These are phyloP conservation scores for Truncatella angustata DNA, from an alignment of 2,329 filamentous ascomycete species.

Conservation along the genomic window DNA sequence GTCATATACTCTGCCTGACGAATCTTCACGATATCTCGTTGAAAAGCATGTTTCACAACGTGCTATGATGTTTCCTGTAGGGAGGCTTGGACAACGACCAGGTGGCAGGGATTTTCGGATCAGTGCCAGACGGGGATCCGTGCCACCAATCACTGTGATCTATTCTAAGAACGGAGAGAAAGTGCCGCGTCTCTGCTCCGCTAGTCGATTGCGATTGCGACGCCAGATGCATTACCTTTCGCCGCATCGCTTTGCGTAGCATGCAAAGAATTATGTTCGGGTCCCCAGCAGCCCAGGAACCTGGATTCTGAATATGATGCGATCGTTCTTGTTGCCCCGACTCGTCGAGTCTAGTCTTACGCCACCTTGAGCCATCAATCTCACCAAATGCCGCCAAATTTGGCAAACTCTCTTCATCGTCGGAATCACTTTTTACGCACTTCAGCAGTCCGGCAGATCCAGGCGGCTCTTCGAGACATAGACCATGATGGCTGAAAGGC, in stretches of 20 bases:
- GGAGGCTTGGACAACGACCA: background rate
- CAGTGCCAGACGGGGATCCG: constrained; percentile 4
- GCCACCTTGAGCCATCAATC: background rate
- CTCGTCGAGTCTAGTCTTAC: too few relatives aligned
- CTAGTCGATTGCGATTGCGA: background rate
- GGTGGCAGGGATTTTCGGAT: too few relatives aligned
- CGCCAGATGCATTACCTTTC: background rate
- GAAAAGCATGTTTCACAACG: background rate
- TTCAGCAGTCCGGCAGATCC: too few relatives aligned
- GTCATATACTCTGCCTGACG: background rate
- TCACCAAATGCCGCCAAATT: too few relatives aligned
- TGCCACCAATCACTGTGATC: constrained; percentile 1
- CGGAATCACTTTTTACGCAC: too few relatives aligned
- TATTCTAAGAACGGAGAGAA: constrained; percentile 6
- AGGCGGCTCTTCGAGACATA: too few relatives aligned
- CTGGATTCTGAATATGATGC: background rate
- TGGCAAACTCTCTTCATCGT: too few relatives aligned
- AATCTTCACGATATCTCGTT: background rate
- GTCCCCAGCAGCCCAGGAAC: background rate
- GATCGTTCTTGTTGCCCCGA: background rate
- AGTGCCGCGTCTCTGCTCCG: constrained; percentile 1
- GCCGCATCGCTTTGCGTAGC: background rate
- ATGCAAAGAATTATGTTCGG: background rate
- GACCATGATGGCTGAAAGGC: too few relatives aligned
- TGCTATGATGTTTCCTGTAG: background rate